phyloP scores from a whole-genome alignment of 2,329 filamentous ascomycete species.

The Lachnellula hyalina region DNA sequence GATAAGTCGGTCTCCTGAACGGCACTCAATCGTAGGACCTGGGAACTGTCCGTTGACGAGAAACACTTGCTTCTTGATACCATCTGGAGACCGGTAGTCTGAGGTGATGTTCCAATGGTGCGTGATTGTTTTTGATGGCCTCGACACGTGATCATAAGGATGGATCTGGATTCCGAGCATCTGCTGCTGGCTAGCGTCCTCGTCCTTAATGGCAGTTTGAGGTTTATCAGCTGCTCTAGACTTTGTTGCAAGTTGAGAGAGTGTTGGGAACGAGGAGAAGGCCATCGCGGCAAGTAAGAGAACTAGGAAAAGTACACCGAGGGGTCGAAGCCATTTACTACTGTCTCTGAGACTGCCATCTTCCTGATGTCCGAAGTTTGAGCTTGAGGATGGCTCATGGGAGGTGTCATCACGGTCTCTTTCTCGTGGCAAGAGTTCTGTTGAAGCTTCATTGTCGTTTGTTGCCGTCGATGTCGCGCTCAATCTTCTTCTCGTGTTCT shows the following conservation, averaged over 20 bases:
- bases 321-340: constrained; percentile 6
- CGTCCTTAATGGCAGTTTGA: neutral
- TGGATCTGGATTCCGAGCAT: constrained; percentile 30
- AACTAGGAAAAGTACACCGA: constrained; percentile 5
- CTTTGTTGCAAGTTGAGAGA: neutral
- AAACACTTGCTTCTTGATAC: constrained; percentile 44
- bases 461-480: neutral
- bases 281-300: constrained; percentile 3
- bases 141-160: constrained; percentile 38
- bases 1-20: constrained; percentile 42
- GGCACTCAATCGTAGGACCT: constrained; percentile 39
- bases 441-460: neutral
- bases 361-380: neutral
- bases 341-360: neutral
- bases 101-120: constrained; percentile 39
- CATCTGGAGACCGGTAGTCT: constrained; percentile 39
- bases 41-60: constrained; percentile 46
- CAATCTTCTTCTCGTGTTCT: constrained; percentile 2
- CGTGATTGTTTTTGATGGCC: constrained; percentile 31
- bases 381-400: too few relatives aligned
- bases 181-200: neutral
- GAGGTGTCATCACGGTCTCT: neutral
- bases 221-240: neutral
- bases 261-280: neutral
- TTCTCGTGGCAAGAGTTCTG: neutral